Base-by-base conservation (phyloP, 2,329 filamentous ascomycete species). In the Exophiala dermatitidis region DNA sequence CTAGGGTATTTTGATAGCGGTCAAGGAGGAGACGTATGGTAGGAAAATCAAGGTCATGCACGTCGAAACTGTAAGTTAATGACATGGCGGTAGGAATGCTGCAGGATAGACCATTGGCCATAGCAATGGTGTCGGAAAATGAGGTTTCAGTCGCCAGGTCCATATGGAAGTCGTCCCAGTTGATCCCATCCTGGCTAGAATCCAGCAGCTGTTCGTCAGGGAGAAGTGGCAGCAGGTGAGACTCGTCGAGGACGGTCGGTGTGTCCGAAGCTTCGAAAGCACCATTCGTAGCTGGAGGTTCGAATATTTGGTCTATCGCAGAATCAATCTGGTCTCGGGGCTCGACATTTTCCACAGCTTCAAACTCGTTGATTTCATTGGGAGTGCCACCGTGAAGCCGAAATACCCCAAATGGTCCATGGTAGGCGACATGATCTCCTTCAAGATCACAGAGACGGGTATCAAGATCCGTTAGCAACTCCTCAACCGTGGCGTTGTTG, bases 21-120 rank as follows among this genome's bases (percentile, higher is more conserved):
- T 34, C 47, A 31, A 49, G 47, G 9, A 49, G 37, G 8, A 49
- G 36, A 7, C 47, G 34, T 42, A 49, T 49, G 28, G 47, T 42
- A 29, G 26, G 36, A 8, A 49, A 34, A 37, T 49, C 47, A 29
- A 49, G 26, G 19, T 49, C 47, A n/a, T 19, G 10, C 3, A 49
- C 32, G 31, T 49, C 47, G 47, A 29, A 26, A 37, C 31, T 38
- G 47, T 49, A 49, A 5, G 36, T 37, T 9, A 49, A 4, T 5
- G 47, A 30, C 37, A 49, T 49, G 29, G 36, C 8, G 8, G 32
- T 38, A 10, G 47, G 37, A 28, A 29, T 9, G 36, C 37, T 32
- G 28, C 36, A 28, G 2, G 28, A 29, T 8, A 41, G 6, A 26
- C 12, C 38, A 26, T 28, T 41, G 5, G 38, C 42, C 34, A 34